phyloP scores from a whole-genome alignment of 345 rosid genomes.

The Hirschfeldia incana region DNA sequence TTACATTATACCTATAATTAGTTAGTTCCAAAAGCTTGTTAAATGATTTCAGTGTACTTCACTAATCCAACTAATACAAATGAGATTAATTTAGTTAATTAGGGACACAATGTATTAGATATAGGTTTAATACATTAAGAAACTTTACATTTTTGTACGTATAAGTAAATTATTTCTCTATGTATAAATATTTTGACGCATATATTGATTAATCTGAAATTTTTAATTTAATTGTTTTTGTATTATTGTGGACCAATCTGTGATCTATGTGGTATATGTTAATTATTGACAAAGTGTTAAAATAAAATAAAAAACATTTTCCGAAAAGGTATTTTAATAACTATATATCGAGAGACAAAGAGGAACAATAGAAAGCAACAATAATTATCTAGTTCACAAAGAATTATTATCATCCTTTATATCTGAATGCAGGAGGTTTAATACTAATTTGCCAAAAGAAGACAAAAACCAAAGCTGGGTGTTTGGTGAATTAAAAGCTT shows the following conservation, averaged over 20 bases:
- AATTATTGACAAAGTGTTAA: neutral
- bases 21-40: neutral
- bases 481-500: constrained; percentile 29
- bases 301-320: constrained; percentile 10
- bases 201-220: neutral
- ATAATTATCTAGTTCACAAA: neutral
- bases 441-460: constrained; percentile 15
- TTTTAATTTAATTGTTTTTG: neutral
- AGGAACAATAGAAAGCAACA: neutral
- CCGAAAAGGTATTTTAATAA: neutral
- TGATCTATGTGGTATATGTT: constrained; percentile 7
- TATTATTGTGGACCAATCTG: neutral
- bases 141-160: neutral
- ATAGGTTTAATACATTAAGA: neutral
- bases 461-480: constrained; percentile 24
- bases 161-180: neutral
- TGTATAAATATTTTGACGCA: neutral
- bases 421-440: neutral
- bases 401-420: neutral
- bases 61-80: neutral
- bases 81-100: constrained; percentile 5
- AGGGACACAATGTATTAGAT: neutral
- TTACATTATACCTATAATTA: neutral
- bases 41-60: constrained; percentile 8
- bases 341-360: constrained; percentile 15